phyloP scores from a whole-genome alignment of 352 stramenopile genomes.

The Salisapilia sapeloensis region DNA sequence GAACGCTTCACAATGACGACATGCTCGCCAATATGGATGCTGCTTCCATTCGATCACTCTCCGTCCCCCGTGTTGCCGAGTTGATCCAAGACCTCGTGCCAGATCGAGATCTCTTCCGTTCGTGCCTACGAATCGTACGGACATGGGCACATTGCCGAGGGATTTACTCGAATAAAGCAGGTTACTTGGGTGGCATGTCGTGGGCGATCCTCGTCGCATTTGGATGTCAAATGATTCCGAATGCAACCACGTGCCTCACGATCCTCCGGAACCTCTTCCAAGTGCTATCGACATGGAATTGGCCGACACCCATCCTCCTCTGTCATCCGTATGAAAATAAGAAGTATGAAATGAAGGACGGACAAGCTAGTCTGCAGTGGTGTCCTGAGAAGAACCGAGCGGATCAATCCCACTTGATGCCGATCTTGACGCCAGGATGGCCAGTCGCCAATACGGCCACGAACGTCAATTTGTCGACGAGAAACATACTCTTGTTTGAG shows the following conservation, averaged over 20 bases:
- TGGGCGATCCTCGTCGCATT: slow-evolving; percentile 79
- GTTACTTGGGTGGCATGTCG: slow-evolving; percentile 66
- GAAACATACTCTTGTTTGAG: slow-evolving; percentile 58
- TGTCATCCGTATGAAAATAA: slow-evolving; percentile 30
- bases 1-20: slow-evolving; percentile 58
- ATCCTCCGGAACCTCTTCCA: slow-evolving; percentile 75
- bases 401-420: slow-evolving; percentile 71
- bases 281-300: slow-evolving; percentile 58
- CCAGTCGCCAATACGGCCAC: slow-evolving; percentile 69
- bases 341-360: slow-evolving; percentile 12
- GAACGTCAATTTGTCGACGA: slow-evolving; percentile 66
- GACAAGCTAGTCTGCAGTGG: slow-evolving; percentile 34
- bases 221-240: slow-evolving; percentile 76
- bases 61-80: slow-evolving; percentile 56
- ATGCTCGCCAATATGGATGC: slow-evolving; percentile 62
- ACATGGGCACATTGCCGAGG: slow-evolving; percentile 58
- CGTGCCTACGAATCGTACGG: slow-evolving; percentile 53
- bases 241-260: slow-evolving; percentile 44
- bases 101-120: slow-evolving; percentile 47
- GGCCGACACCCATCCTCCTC: slow-evolving; percentile 64
- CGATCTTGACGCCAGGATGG: slow-evolving; percentile 76
- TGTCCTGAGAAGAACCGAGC: slow-evolving; percentile 51
- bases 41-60: slow-evolving; percentile 56
- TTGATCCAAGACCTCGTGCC: slow-evolving; percentile 70
- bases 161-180: slow-evolving; percentile 73